These are phyloP conservation scores for Xerocomus cyaneibrunnescens DNA, from an alignment of 1,284 basidiomycete genomes.

Conservation along the genomic window DNA sequence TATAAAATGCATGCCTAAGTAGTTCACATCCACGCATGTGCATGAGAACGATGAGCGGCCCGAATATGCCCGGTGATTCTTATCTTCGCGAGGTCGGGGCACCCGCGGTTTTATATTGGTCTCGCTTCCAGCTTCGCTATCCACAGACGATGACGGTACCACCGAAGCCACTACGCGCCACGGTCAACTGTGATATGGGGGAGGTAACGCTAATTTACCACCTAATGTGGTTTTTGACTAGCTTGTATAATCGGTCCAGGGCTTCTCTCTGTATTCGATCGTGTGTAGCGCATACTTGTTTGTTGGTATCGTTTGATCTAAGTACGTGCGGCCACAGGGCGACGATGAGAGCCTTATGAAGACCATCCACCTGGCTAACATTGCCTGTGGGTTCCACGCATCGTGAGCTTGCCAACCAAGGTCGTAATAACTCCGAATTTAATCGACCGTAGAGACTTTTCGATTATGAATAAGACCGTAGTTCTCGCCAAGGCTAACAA, in stretches of 20 bases:
- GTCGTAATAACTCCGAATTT: background rate
- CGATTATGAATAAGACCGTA: conserved; percentile 62
- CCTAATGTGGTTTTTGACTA: background rate
- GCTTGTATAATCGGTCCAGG: conserved; percentile 35
- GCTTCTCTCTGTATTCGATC: conserved; percentile 53
- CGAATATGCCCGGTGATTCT: conserved; percentile 1
- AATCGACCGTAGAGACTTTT: conserved; percentile 48
- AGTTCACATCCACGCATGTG: background rate
- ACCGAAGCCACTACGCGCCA: conserved; percentile 39
- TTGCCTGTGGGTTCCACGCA: conserved; percentile 66
- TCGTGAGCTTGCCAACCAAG: conserved; percentile 40
- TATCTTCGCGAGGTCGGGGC: background rate
- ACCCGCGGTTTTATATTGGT: background rate
- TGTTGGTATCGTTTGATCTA: background rate
- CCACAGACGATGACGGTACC: conserved; percentile 22
- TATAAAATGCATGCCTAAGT: background rate
- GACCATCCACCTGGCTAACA: conserved; percentile 61
- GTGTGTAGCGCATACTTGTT: conserved; percentile 32
- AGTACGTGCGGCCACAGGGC: conserved; percentile 37
- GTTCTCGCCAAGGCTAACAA: conserved; percentile 49
- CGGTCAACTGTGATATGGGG: conserved; percentile 64
- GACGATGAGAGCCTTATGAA: conserved; percentile 62
- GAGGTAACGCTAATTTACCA: conserved; percentile 41
- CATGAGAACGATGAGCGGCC: conserved; percentile 4
- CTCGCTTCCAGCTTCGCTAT: background rate